Evolutionary conservation across 495 filamentous ascomycete genomes (phyloP).

Genomic region (Talaromyces wortmannii): DNA sequence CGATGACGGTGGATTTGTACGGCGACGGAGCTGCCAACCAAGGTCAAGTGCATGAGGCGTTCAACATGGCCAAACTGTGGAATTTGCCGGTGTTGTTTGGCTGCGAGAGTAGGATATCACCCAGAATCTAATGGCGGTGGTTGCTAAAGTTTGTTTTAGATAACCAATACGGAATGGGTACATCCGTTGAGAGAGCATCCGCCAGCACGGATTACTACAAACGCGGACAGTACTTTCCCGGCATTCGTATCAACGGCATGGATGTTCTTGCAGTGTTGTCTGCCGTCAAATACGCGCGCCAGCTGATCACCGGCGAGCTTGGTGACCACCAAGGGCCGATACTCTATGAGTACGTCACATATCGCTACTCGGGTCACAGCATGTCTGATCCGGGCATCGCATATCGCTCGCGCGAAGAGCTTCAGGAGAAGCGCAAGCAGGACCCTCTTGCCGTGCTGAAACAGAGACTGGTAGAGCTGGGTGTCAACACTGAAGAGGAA

Average conservation of each 20-base stretch:
- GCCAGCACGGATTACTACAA: conserved; percentile 4
- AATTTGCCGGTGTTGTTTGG: conserved; percentile 1
- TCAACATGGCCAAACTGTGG: conserved; percentile 57
- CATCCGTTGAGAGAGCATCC: conserved; percentile 2
- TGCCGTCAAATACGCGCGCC: conserved; percentile 1
- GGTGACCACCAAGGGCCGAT: conserved; percentile 1
- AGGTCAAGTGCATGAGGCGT: conserved; percentile 98
- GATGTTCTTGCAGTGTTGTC: conserved; percentile 1
- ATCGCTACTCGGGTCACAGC: conserved; percentile 1
- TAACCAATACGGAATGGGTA: conserved; percentile 7
- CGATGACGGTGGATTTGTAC: conserved; percentile 3
- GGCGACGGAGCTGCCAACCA: conserved; percentile 60
- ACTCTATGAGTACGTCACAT: conserved; percentile 1
- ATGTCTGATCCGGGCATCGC: conserved; percentile 5
- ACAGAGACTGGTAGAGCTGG: neutral
- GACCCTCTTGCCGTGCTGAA: conserved; percentile 1
- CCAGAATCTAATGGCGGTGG: neutral
- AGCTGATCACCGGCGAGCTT: neutral
- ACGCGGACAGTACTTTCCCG: conserved; percentile 1
- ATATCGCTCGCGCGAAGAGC: conserved; percentile 1
- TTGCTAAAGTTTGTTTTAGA: neutral
- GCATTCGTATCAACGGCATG: conserved; percentile 3
- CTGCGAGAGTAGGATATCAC: neutral
- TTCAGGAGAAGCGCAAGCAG: conserved; percentile 1
- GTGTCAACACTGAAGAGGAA: conserved; percentile 2